A percentile compares a stretch with the other conserved stretches of the same genome.
Conservation (phyloP, 169 alveolate species). For the Plasmodium inui region DNA sequence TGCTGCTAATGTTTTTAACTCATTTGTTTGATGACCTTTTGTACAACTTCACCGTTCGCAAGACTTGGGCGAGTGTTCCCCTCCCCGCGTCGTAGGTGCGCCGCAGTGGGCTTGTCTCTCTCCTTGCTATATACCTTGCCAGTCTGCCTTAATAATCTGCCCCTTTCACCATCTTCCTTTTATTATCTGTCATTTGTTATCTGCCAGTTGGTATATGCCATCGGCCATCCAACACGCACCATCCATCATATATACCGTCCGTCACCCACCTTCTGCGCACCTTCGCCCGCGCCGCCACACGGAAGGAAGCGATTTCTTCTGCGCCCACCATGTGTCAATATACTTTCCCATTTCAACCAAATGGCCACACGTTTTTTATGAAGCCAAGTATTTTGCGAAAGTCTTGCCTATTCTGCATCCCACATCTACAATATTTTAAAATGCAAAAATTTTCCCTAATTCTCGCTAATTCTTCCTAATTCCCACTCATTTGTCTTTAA, state of each 20-base stretch:
- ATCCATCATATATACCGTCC: too few relatives aligned
- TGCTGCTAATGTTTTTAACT: slow-evolving; percentile 40
- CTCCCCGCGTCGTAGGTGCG: background rate
- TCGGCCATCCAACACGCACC: background rate
- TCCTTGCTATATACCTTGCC: background rate
- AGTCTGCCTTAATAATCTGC: background rate
- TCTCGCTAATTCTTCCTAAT: background rate
- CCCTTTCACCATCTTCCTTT: background rate
- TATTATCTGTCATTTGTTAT: background rate
- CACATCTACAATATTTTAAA: background rate
- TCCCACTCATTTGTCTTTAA: background rate
- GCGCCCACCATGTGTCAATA: background rate
- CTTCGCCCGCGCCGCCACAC: background rate
- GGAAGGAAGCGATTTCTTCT: background rate
- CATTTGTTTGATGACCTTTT: slow-evolving; percentile 64
- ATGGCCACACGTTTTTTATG: background rate
- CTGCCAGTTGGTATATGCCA: background rate
- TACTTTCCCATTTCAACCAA: background rate
- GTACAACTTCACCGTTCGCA: background rate
- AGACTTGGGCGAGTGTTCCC: background rate
- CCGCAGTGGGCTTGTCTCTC: background rate
- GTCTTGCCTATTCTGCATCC: background rate
- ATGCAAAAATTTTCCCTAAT: background rate
- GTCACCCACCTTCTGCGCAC: background rate
- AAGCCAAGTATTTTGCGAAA: background rate